Base-by-base conservation (phyloP, 257 asterid genomes). In the Lycium ferocissimum region DNA sequence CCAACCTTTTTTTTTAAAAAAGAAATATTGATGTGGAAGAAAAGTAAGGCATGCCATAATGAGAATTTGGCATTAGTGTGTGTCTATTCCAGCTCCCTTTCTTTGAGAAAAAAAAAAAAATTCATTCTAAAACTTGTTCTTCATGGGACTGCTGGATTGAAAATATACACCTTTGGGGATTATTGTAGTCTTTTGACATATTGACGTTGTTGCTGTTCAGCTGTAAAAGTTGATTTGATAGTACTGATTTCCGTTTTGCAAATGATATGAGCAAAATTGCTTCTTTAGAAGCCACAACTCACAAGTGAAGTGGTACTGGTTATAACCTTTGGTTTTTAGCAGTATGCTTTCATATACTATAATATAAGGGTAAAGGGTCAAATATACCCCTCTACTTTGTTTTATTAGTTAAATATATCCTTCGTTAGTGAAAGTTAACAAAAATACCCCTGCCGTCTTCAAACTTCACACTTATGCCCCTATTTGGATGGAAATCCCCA, bases 131-230 rank as follows among this genome's bases (percentile, higher is more conserved):
- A 26, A 26, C 33, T 71, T 43, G 56, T 71, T 40, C 7, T 71
- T 71, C 53, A 18, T 2, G 17, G 57, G 37, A 71, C 35, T 71
- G 37, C 35, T 71, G 35, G 56, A 43, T 71, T 71, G 51, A 71
- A 20, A 71, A 43, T 71, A 43, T 71, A n/a, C 57, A 71, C 79
- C 79, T 71, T 43, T 40, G 57, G 40, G 57, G 79, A 47, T 47
- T 47, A 3, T 45, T 73, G 18, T 49, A 35, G 37, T 73, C 59
- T 45, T 47, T 73, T 73, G 59, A 73, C 58, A 72, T 47, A 73
- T 43, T 47, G 20, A 73, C 2, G 59, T 45, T 38, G n/a, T 73
- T 73, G 11, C 49, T 37, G 51, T 69, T 69, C 22, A 69, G 49
- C 38, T 73, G 40, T 45, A 45, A 72, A 9, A 51, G 38, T 18